phyloP scores from a whole-genome alignment of 768 basidiomycete species.

The Suillus sp. region DNA sequence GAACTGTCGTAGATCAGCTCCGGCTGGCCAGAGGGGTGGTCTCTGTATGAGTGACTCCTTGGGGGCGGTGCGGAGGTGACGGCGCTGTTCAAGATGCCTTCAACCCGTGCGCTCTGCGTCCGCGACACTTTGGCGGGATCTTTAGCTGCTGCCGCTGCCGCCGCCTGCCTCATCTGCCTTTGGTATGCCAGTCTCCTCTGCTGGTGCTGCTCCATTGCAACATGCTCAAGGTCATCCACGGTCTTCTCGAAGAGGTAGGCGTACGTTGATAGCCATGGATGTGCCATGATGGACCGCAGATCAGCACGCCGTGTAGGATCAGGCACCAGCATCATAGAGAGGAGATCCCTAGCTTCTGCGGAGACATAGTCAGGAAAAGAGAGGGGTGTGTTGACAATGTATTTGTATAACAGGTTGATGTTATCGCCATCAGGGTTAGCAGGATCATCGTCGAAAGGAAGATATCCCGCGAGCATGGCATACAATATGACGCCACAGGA shows the following conservation, averaged over 20 bases:
- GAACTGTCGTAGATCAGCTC: slow-evolving; percentile 79
- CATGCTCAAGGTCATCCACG: slow-evolving; percentile 77
- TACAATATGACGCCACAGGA: slow-evolving; percentile 94
- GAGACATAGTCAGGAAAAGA: slow-evolving; percentile 98
- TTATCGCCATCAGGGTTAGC: slow-evolving; percentile 99
- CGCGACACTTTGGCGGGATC: slow-evolving; percentile 41
- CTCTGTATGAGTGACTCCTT: slow-evolving; percentile 49
- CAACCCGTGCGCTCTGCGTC: slow-evolving; percentile 58
- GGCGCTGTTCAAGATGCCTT: slow-evolving; percentile 39
- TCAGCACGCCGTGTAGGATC: slow-evolving; percentile 82
- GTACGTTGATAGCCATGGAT: slow-evolving; percentile 75
- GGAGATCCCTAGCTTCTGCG: slow-evolving; percentile 75
- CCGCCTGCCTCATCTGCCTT: slow-evolving; percentile 69
- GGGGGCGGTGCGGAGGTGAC: slow-evolving; percentile 37
- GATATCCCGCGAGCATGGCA: slow-evolving; percentile 95
- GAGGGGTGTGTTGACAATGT: slow-evolving; percentile 96
- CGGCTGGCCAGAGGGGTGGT: slow-evolving; percentile 53
- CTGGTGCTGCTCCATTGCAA: slow-evolving; percentile 84
- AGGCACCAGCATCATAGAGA: slow-evolving; percentile 92
- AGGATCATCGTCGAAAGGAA: slow-evolving; percentile 99
- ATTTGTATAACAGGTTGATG: slow-evolving; percentile 97
- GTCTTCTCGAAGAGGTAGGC: slow-evolving; percentile 57
- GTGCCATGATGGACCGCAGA: slow-evolving; percentile 78
- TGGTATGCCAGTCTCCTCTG: slow-evolving; percentile 82
- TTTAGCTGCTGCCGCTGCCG: slow-evolving; percentile 35